Base-by-base conservation (phyloP, 2,329 filamentous ascomycete species). In the Davidsoniella australis region DNA sequence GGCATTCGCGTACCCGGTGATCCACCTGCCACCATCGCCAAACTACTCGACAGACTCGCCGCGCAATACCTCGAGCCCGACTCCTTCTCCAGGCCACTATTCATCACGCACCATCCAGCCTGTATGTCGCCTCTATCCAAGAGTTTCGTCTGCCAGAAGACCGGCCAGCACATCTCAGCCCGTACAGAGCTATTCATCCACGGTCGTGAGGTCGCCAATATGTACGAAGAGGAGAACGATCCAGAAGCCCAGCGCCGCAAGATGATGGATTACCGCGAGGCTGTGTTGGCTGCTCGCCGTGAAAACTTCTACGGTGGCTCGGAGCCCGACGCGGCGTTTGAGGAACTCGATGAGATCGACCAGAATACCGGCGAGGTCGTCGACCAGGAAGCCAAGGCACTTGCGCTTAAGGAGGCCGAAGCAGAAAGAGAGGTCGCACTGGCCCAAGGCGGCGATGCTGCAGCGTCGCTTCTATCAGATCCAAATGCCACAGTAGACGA, bases 211-310 rank as follows among this genome's bases (percentile, higher is more conserved):
- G 72, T 94, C 29, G 85, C 89, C 53, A 98, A 98, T 64, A 93
- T 89, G 68, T 98, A 98, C 63, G 91, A 98, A 63, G 91, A 98
- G 65, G 91, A 98, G 62, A 98, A 98, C 63, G 84, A 85, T 47
- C 91, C 91, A 0, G 79, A 82, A 48, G 83, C 82, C 58, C 91
- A 98, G 66, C 73, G 84, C 42, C 71, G 75, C 49, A 98, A 98
- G 64, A 87, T 98, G 55, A 64, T 78, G 43, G 72, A 65, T 8
- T 73, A 78, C 56, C 62, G 65, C 24, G 55, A 61, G 56, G 46
- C 56, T 58, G 33, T 48, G 26, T 47, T 47, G 8, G 37, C 43
- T 16, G 53, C 47, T 16, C 42, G 48, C 10, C 42, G 43, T 1
- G 57, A 63, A 38, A 64, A 62, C 4, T 55, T 55, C 14, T 50